A percentile compares a stretch with the other conserved stretches of the same genome.
Evolutionary conservation across 1,139 yeast species (phyloP).

Genomic region (Scheffersomyces titani): DNA sequence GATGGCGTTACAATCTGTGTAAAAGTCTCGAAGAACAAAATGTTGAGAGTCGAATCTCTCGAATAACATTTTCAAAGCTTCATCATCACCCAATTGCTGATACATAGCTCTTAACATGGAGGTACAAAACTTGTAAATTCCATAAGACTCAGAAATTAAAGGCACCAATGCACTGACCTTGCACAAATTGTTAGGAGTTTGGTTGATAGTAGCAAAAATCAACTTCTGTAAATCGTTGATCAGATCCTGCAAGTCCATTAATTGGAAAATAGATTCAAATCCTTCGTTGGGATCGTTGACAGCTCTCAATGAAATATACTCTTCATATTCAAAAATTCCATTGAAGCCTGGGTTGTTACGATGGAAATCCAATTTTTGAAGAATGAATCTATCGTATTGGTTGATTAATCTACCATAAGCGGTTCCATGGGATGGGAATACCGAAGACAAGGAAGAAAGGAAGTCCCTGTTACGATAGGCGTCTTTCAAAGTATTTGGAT

Average conservation of each 20-base stretch:
- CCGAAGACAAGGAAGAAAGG: slow-evolving; percentile 41
- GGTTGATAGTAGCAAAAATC: slow-evolving; percentile 72
- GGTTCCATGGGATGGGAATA: slow-evolving; percentile 41
- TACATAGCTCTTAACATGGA: slow-evolving; percentile 92
- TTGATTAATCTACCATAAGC: slow-evolving; percentile 75
- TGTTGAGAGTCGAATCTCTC: slow-evolving; percentile 82
- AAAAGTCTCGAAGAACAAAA: slow-evolving; percentile 75
- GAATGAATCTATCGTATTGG: slow-evolving; percentile 72
- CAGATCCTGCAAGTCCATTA: slow-evolving; percentile 84
- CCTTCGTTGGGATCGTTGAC: slow-evolving; percentile 97
- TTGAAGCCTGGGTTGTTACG: slow-evolving; percentile 85
- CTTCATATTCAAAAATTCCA: slow-evolving; percentile 96
- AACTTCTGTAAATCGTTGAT: slow-evolving; percentile 79
- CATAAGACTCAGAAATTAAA: slow-evolving; percentile 89
- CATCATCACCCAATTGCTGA: slow-evolving; percentile 73
- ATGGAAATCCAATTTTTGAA: slow-evolving; percentile 80
- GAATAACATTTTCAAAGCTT: slow-evolving; percentile 73
- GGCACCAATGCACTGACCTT: slow-evolving; percentile 89
- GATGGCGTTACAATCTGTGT: slow-evolving; percentile 86
- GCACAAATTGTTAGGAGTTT: slow-evolving; percentile 71
- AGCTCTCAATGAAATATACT: slow-evolving; percentile 82
- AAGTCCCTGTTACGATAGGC: slow-evolving; percentile 69
- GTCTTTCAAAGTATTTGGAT: slow-evolving; percentile 78
- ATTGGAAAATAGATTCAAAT: slow-evolving; percentile 81
- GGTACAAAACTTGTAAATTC: slow-evolving; percentile 84